Conservation (phyloP, 2,329 filamentous ascomycete species). For the Diaporthe destruens region DNA sequence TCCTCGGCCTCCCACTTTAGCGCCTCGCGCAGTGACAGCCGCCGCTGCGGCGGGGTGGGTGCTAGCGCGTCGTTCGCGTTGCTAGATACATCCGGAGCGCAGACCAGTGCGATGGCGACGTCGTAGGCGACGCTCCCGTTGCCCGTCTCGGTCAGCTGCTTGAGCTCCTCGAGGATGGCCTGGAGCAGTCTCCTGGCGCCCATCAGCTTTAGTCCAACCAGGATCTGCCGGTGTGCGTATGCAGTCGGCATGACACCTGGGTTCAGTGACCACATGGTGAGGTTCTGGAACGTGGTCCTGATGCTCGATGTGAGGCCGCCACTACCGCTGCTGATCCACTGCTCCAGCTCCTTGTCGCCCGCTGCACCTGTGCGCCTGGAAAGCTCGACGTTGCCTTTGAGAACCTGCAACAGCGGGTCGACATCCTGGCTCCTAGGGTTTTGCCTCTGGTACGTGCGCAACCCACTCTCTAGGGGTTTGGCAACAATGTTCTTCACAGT, state of each 20-base stretch:
- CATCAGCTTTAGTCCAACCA: conserved; percentile 70
- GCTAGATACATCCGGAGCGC: conserved; percentile 71
- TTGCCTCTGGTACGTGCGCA: conserved; percentile 75
- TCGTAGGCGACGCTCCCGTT: conserved; percentile 72
- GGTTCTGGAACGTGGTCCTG: conserved; percentile 70
- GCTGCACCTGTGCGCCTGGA: conserved; percentile 73
- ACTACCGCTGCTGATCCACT: conserved; percentile 70
- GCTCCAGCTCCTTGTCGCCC: conserved; percentile 75
- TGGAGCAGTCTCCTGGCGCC: conserved; percentile 72
- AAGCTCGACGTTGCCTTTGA: conserved; percentile 70
- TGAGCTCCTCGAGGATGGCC: conserved; percentile 76
- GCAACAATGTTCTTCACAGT: conserved; percentile 80
- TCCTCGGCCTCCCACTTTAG: conserved; percentile 70
- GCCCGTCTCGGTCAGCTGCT: conserved; percentile 69
- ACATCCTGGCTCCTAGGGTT: conserved; percentile 77
- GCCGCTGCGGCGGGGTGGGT: conserved; percentile 56
- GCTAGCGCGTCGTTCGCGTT: conserved; percentile 58
- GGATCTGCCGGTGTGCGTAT: conserved; percentile 80
- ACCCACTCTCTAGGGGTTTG: conserved; percentile 74
- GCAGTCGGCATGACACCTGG: conserved; percentile 68
- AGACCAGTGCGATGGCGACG: conserved; percentile 76
- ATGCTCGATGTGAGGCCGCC: conserved; percentile 70
- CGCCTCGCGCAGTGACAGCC: conserved; percentile 70
- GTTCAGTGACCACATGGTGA: conserved; percentile 76
- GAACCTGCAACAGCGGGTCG: conserved; percentile 74